A percentile compares a stretch with the other conserved stretches of the same genome.
These are phyloP conservation scores for Aureobasidium lini DNA, from an alignment of 2,329 filamentous ascomycete species.

Conservation along the genomic window DNA sequence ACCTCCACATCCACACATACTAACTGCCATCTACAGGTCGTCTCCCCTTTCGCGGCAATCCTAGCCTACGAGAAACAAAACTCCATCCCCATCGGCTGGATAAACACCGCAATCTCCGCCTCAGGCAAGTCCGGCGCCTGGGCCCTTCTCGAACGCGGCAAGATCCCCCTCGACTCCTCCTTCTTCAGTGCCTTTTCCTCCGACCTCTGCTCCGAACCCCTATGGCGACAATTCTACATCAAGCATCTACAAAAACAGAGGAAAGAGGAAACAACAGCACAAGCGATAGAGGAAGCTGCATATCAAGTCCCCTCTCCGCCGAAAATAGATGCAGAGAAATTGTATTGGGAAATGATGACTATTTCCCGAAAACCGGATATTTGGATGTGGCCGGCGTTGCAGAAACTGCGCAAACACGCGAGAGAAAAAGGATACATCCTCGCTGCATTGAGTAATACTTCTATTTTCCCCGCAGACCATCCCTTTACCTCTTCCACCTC, in stretches of 20 bases:
- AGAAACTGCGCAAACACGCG: slow-evolving; percentile 48
- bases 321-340: slow-evolving; percentile 62
- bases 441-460: slow-evolving; percentile 82
- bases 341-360: slow-evolving; percentile 92
- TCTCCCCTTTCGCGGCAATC: slow-evolving; percentile 88
- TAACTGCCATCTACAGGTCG: slow-evolving; percentile 52
- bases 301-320: slow-evolving; percentile 54
- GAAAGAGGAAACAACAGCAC: slow-evolving; percentile 15
- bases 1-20: background rate
- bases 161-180: slow-evolving; percentile 62
- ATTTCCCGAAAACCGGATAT: slow-evolving; percentile 65
- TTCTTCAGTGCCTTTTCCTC: slow-evolving; percentile 71
- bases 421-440: slow-evolving; percentile 51
- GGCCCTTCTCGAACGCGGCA: slow-evolving; percentile 81
- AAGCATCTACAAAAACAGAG: slow-evolving; percentile 11
- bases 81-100: slow-evolving; percentile 76
- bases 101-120: slow-evolving; percentile 82
- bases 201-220: slow-evolving; percentile 59
- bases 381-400: slow-evolving; percentile 78
- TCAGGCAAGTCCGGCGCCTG: slow-evolving; percentile 73
- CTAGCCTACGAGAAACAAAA: slow-evolving; percentile 76
- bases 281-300: slow-evolving; percentile 23
- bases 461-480: slow-evolving; percentile 74
- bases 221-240: slow-evolving; percentile 59
- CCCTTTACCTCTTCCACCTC: slow-evolving; percentile 48